Evolutionary conservation across 2,329 filamentous ascomycete genomes (phyloP).

Genomic region (Talaromyces sp.): DNA sequence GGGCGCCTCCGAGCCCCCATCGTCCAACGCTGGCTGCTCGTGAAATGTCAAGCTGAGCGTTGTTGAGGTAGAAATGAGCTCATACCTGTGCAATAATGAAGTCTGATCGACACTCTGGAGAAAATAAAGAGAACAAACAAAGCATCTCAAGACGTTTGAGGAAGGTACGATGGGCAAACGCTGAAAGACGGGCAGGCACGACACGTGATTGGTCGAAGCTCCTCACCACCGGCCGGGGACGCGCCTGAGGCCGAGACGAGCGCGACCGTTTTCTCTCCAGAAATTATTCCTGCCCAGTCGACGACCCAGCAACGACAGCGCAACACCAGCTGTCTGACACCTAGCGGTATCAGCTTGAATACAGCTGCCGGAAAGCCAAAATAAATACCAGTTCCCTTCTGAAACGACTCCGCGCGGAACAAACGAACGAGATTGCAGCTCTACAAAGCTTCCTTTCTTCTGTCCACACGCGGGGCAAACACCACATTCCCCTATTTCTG

Average conservation of each 20-base stretch:
- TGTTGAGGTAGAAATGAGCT: not conserved
- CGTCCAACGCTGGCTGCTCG: not conserved
- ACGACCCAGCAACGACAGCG: not conserved
- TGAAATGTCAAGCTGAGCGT: not conserved
- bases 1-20: not conserved
- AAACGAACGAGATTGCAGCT: not conserved
- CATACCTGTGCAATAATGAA: not conserved
- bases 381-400: not conserved
- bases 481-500: not conserved
- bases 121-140: not conserved
- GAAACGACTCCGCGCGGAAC: not conserved
- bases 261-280: not conserved
- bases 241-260: slow-evolving; percentile 8
- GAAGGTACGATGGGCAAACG: not conserved
- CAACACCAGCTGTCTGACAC: not conserved
- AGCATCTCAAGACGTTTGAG: not conserved
- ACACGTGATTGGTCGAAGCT: slow-evolving; percentile 15
- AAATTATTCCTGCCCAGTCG: not conserved
- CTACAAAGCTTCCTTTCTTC: not conserved
- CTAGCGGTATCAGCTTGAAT: not conserved
- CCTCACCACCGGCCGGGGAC: slow-evolving; percentile 1
- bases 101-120: not conserved
- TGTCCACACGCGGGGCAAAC: slow-evolving; percentile 1
- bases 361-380: not conserved
- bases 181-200: not conserved